Base-by-base conservation (phyloP, 371 early-diverging fungal genomes). In the Mortierella sp. region DNA sequence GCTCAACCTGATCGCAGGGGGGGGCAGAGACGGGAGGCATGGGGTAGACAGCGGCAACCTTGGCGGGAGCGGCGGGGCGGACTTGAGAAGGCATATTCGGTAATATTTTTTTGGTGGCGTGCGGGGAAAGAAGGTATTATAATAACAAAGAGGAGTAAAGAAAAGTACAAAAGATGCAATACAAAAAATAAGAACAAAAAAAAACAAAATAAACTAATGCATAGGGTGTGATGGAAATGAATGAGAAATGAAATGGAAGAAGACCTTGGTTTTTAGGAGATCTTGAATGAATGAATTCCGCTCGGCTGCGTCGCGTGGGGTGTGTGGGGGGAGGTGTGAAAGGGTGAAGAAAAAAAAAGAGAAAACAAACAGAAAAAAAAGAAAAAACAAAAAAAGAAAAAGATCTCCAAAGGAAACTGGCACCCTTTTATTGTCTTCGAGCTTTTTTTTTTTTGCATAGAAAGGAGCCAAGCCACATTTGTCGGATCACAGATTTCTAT, bases 21-120 rank as follows among this genome's bases (percentile, higher is more conserved):
- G 86, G 75, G 66, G 90, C 91, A 44, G 91, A 85, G 55, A 90
- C 90, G 43, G 92, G 92, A 71, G 90, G 88, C 73, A 88, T 81
- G 14, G 91, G 90, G 65, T 68, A 89, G 68, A 73, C 58, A 44
- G 58, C 73, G 50, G 63, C 73, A 58, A 63, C 52, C 70, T 70
- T 53, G 45, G 64, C 29, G 24, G 74, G 43, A 4, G 68, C 55
- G 61, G 66, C 41, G n/a, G 66, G 26, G 24, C 71, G 71, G 68
- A 55, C 68, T 67, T 79, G 79, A n/a, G 79, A 66, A 71, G 79
- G 79, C 79, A 79, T 77, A 29, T 34, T 70, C 29, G 14, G 37
- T 44, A 29, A 41, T 61, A 70, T 34, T 61, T 61, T 53, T 55
- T 61, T 61, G 61, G 61, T 61, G 61, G 61, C 61, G 61, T 61